Evolutionary conservation across 495 filamentous ascomycete species (phyloP).

Genomic region (Aspergillus sclerotiicarbonarius): DNA sequence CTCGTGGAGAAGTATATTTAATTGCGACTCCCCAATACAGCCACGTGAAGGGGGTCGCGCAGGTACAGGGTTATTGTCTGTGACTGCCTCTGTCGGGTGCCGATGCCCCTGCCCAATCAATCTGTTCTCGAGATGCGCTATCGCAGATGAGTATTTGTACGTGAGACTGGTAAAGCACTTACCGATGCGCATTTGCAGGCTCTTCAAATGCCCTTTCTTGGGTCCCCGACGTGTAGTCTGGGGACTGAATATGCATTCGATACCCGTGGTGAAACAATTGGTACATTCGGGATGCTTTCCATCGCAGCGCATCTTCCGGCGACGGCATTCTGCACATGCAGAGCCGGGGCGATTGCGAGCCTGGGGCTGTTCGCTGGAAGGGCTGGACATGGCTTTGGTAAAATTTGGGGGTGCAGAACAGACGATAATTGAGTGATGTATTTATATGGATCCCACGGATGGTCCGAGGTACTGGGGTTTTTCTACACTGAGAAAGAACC

Average conservation of each 20-base stretch:
- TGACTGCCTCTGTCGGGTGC: neutral
- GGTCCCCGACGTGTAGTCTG: slow-evolving; percentile 43
- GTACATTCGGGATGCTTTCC: slow-evolving; percentile 25
- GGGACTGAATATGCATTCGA: slow-evolving; percentile 39
- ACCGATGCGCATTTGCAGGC: slow-evolving; percentile 45
- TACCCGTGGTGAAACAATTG: slow-evolving; percentile 39
- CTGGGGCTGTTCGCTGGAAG: neutral
- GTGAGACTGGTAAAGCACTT: slow-evolving; percentile 12
- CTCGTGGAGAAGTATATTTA: neutral
- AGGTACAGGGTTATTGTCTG: neutral
- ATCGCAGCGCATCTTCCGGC: slow-evolving; percentile 7
- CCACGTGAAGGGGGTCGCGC: neutral
- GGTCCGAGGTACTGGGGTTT: neutral
- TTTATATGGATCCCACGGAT: neutral
- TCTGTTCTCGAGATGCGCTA: neutral
- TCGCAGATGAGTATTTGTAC: neutral
- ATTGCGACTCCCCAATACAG: neutral
- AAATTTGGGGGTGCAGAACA: neutral
- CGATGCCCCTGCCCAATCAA: neutral
- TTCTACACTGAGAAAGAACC: neutral
- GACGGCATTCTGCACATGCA: slow-evolving; percentile 7
- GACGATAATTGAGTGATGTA: neutral
- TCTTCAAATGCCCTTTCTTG: slow-evolving; percentile 48
- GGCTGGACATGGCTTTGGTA: neutral
- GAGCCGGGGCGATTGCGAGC: neutral